These are phyloP conservation scores for Cystofilobasidium bisporidii DNA, from an alignment of 768 basidiomycete genomes.

Conservation along the genomic window DNA sequence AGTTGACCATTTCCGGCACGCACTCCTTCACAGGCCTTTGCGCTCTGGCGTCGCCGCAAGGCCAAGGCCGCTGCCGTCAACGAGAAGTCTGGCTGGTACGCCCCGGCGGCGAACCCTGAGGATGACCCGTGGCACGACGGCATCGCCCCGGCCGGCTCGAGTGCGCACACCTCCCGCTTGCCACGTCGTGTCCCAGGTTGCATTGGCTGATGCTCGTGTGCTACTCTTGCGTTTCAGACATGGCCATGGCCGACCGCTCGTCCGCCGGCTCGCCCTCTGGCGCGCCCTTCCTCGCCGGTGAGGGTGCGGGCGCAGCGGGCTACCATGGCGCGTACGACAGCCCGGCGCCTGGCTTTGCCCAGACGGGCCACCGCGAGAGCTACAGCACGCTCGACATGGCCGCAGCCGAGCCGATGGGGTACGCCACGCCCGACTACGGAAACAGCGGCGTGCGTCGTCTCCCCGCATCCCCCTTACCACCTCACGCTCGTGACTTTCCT, in stretches of 20 bases:
- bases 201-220: too few species aligned
- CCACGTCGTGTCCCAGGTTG: too few species aligned
- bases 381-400: constrained; percentile 26
- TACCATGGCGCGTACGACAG: background rate
- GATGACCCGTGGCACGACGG: constrained; percentile 23
- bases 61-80: constrained; percentile 8
- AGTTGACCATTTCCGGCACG: background rate
- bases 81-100: constrained; percentile 25
- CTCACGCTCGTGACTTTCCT: background rate
- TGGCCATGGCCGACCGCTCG: background rate
- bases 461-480: too few species aligned
- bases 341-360: background rate
- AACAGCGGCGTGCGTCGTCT: background rate
- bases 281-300: background rate
- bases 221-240: background rate
- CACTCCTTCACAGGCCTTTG: constrained; percentile 2
- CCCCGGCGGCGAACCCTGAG: constrained; percentile 7
- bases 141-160: too few species aligned
- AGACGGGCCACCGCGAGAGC: background rate
- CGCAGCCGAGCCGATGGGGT: constrained; percentile 14
- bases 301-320: background rate
- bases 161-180: too few species aligned
- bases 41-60: constrained; percentile 16
- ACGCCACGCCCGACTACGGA: background rate
- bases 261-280: background rate